These are phyloP conservation scores for Apiospora phragmitis DNA, from an alignment of 2,329 filamentous ascomycete species.

Conservation along the genomic window DNA sequence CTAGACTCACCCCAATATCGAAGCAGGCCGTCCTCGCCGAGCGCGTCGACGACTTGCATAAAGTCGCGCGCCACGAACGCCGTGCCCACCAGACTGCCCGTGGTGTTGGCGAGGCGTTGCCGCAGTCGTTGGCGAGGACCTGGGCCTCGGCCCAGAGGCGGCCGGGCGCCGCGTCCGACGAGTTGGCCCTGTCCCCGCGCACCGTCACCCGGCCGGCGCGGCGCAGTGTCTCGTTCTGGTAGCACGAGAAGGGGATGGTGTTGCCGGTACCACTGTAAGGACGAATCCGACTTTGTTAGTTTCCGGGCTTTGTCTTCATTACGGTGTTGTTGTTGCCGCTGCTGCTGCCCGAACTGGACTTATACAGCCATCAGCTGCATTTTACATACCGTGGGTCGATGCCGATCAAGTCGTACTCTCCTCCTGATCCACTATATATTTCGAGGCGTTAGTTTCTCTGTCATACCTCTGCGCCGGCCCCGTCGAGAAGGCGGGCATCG, in stretches of 20 bases:
- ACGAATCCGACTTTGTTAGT: neutral
- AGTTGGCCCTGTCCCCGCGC: neutral
- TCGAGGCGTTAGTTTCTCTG: neutral
- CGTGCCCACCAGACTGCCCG: constrained; percentile 30
- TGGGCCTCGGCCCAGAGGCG: constrained; percentile 19
- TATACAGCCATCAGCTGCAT: neutral
- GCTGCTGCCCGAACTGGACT: too few relatives aligned
- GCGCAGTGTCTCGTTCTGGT: constrained; percentile 9
- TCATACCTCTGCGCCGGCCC: neutral
- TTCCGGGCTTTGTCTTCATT: neutral
- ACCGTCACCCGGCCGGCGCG: neutral
- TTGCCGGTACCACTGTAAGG: constrained; percentile 21
- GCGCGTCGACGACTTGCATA: constrained; percentile 38
- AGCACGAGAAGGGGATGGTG: constrained; percentile 24
- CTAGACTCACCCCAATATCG: constrained; percentile 35
- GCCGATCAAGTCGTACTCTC: neutral
- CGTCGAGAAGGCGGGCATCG: too few relatives aligned
- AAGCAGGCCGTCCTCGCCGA: constrained; percentile 38
- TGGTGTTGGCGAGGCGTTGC: constrained; percentile 12
- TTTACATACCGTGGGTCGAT: neutral
- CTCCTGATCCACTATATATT: neutral
- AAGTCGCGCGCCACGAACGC: constrained; percentile 39
- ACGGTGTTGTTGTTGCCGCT: too few relatives aligned
- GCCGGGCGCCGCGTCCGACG: constrained; percentile 17
- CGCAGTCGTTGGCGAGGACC: constrained; percentile 22